phyloP scores from a whole-genome alignment of 345 rosid species.

The Pugionium cornutum region DNA sequence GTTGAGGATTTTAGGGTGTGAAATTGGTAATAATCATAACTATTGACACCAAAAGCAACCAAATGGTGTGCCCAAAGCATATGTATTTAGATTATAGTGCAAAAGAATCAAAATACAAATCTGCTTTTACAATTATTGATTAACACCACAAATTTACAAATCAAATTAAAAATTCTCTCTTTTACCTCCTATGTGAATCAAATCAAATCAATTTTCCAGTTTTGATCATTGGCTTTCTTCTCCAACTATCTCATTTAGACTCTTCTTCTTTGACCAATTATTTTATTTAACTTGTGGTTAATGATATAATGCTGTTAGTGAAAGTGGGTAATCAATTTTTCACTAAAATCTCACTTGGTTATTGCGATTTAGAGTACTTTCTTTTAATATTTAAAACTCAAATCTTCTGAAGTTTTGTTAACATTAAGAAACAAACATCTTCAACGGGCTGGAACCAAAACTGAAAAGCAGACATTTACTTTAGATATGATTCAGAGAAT shows the following conservation, averaged over 20 bases:
- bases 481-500: constrained; percentile 40
- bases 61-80: constrained; percentile 40
- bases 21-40: constrained; percentile 37
- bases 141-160: constrained; percentile 20
- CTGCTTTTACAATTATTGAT: constrained; percentile 36
- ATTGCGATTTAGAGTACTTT: not conserved
- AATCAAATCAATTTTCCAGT: constrained; percentile 24
- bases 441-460: constrained; percentile 34
- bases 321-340: constrained; percentile 4
- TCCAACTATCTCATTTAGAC: constrained; percentile 23
- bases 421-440: not conserved
- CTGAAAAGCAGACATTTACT: constrained; percentile 41
- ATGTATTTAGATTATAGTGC: constrained; percentile 38
- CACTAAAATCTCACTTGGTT: not conserved
- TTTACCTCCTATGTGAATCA: constrained; percentile 28
- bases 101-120: constrained; percentile 37
- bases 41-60: constrained; percentile 38
- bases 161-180: constrained; percentile 18
- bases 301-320: constrained; percentile 7
- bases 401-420: too few relatives aligned
- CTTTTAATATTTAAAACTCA: not conserved
- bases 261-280: not conserved
- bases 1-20: constrained; percentile 36
- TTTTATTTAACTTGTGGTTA: not conserved
- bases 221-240: constrained; percentile 29